phyloP scores from a whole-genome alignment of 1,284 basidiomycete species.

The Malassezia furfur region DNA sequence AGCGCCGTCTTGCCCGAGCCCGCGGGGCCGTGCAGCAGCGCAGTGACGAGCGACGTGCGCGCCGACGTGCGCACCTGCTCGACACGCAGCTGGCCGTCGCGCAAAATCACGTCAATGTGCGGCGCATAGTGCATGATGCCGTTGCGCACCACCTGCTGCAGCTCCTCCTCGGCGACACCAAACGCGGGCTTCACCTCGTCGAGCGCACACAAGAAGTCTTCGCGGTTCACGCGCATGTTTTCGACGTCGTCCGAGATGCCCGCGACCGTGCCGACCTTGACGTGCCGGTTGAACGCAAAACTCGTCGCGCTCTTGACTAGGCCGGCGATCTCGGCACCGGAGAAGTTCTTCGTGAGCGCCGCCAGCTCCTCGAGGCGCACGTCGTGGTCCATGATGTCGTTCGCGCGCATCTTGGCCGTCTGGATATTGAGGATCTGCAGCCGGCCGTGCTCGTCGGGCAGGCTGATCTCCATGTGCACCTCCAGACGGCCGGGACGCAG shows the following conservation, averaged over 20 bases:
- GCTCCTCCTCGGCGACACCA: constrained; percentile 93
- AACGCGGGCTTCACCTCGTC: constrained; percentile 95
- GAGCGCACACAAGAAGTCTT: constrained; percentile 81
- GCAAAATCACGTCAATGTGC: constrained; percentile 64
- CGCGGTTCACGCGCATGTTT: constrained; percentile 74
- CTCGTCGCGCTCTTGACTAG: constrained; percentile 94
- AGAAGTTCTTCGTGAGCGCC: constrained; percentile 85
- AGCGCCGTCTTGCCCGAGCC: constrained; percentile 92
- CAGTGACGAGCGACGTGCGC: constrained; percentile 81
- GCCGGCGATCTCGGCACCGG: constrained; percentile 90
- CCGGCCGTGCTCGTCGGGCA: constrained; percentile 88
- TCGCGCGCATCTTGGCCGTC: constrained; percentile 83
- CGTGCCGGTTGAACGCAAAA: constrained; percentile 95
- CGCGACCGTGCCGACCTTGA: constrained; percentile 92
- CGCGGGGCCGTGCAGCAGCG: constrained; percentile 75
- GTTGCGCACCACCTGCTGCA: constrained; percentile 86
- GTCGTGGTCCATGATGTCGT: constrained; percentile 79
- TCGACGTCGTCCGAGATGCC: constrained; percentile 93
- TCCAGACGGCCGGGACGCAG: constrained; percentile 95
- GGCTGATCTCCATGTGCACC: constrained; percentile 98
- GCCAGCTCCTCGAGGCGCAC: constrained; percentile 81
- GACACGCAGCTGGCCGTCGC: constrained; percentile 82
- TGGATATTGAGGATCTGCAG: constrained; percentile 92
- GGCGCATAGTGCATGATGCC: constrained; percentile 85
- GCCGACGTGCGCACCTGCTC: constrained; percentile 87